A percentile compares a stretch with the other conserved stretches of the same genome.
Conservation (phyloP, 2,329 filamentous ascomycete species). For the Exophiala phaeomuriformis region DNA sequence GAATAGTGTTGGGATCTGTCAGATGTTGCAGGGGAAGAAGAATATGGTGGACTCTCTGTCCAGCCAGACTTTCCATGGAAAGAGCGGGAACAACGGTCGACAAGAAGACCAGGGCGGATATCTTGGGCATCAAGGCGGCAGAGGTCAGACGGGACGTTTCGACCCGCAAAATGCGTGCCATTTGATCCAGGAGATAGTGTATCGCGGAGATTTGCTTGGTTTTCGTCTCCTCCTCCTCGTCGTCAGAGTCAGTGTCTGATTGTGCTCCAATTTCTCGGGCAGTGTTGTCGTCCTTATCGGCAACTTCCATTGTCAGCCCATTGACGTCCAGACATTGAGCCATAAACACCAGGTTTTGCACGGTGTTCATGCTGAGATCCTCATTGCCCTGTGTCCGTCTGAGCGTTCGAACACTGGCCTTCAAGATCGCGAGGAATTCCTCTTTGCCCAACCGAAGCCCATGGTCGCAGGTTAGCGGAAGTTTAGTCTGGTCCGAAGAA, state of each 20-base stretch:
- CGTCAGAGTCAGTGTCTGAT: conserved; percentile 35
- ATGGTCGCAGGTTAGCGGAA: conserved; percentile 60
- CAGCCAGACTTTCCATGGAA: conserved; percentile 47
- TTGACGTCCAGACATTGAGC: conserved; percentile 59
- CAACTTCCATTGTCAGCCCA: conserved; percentile 41
- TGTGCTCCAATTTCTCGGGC: conserved; percentile 33
- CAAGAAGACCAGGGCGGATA: conserved; percentile 66
- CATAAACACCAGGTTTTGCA: conserved; percentile 77
- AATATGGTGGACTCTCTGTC: conserved; percentile 56
- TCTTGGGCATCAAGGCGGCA: conserved; percentile 63
- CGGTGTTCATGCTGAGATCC: conserved; percentile 67
- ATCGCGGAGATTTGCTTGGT: conserved; percentile 48
- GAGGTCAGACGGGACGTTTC: conserved; percentile 59
- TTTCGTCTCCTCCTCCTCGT: conserved; percentile 39
- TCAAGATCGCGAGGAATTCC: conserved; percentile 54
- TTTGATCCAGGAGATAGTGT: conserved; percentile 68
- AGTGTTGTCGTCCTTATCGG: conserved; percentile 37
- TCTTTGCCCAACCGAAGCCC: conserved; percentile 61
- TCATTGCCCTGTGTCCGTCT: conserved; percentile 60
- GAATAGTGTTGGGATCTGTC: conserved; percentile 54
- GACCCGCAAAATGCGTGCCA: conserved; percentile 70
- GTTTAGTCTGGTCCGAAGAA: conserved; percentile 48
- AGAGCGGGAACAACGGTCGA: conserved; percentile 61
- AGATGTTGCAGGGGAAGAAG: conserved; percentile 70
- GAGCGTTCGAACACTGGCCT: conserved; percentile 53